phyloP scores from a whole-genome alignment of 169 alveolate species.

The Plasmodium ovale region DNA sequence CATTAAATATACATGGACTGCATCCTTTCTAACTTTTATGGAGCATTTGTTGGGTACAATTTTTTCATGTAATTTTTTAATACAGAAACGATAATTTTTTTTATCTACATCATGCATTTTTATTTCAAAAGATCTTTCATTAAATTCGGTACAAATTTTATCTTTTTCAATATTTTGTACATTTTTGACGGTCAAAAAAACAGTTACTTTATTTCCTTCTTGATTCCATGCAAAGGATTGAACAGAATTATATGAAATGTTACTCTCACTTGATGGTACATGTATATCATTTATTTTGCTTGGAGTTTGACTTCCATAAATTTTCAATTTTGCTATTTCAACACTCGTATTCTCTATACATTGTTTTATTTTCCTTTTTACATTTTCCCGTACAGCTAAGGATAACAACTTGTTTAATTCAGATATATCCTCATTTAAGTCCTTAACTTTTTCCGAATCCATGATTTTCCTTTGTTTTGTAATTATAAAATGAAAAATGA shows the following conservation, averaged over 20 bases:
- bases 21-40: conserved; percentile 51
- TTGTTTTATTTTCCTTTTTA: conserved; percentile 41
- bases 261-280: conserved; percentile 11
- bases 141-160: conserved; percentile 39
- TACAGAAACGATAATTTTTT: conserved; percentile 74
- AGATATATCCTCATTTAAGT: conserved; percentile 29
- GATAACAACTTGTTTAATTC: conserved; percentile 39
- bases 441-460: conserved; percentile 7
- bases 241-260: conserved; percentile 46
- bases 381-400: conserved; percentile 41
- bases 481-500: too few species aligned
- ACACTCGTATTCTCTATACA: conserved; percentile 53
- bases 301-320: conserved; percentile 49
- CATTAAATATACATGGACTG: conserved; percentile 44
- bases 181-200: conserved; percentile 62
- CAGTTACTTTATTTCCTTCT: conserved; percentile 71
- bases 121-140: conserved; percentile 72
- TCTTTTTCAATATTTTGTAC: conserved; percentile 39
- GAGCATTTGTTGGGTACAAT: conserved; percentile 64
- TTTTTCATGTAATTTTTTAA: conserved; percentile 72
- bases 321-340: conserved; percentile 41
- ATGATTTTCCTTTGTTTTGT: too few species aligned
- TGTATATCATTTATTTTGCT: conserved; percentile 39
- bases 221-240: conserved; percentile 75
- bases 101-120: conserved; percentile 53